Base-by-base conservation (phyloP, 176 grass and related monocot species). In the Carex kokanica region DNA sequence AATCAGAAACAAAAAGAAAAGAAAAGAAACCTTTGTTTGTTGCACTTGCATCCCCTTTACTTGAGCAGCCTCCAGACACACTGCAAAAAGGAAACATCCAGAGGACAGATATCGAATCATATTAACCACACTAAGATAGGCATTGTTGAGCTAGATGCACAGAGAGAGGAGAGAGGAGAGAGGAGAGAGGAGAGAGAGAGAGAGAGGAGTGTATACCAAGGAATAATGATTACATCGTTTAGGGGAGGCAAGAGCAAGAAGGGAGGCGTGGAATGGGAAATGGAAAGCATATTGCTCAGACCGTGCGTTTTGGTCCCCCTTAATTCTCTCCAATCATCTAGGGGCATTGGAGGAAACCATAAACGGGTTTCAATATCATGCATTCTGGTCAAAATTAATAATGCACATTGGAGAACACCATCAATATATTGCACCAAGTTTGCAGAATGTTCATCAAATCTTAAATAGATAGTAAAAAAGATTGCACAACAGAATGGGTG, bases 161-260 rank as follows among this genome's bases (percentile, higher is more conserved):
- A 56, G 34, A 83, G 78, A 74, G 55, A 74, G 54, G 47, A 29
- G 70, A 53, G 38, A 59, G 47, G 31, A 69, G 49, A 70, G 34
- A 55, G 86, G 11, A 40, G 69, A 52, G 40, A 59, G 49, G 32
- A 69, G n/a, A n/a, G n/a, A n/a, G n/a, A 70, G 49, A 72, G 38
- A 57, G 86, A 64, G 59, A 91, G 86, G 93, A 96, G 97, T 99
- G 97, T 90, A 84, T 99, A 83, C 78, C 93, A 99, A 99, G 97
- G 90, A 88, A 99, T 15, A 90, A 99, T 99, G 88, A 99, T 96
- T 89, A 88, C 94, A 83, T 93, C 86, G 84, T 90, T 89, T 87
- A 84, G 90, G 88, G 36, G 86, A 98, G 81, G 82, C 62, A 86
- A 84, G 63, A 60, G 82, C 62, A 86, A 84, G 63, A 60, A 78